Conservation (phyloP, 768 basidiomycete species). For the Asterophora lycoperdoides region DNA sequence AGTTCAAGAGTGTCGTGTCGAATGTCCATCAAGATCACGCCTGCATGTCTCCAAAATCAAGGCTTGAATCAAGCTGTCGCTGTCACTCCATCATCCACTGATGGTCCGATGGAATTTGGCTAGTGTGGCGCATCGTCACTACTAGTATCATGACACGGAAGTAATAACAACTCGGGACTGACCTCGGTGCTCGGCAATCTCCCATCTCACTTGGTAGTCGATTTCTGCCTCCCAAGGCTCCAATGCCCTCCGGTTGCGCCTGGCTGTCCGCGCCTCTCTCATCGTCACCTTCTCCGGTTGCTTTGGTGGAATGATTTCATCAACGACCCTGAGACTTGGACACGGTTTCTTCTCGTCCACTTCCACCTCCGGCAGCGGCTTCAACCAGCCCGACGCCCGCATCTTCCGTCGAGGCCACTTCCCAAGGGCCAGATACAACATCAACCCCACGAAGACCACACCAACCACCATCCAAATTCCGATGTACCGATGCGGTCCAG, state of each 20-base stretch:
- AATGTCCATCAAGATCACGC: background rate
- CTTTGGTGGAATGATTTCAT: slow-evolving; percentile 14
- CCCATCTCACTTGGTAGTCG: slow-evolving; percentile 11
- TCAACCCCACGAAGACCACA: slow-evolving; percentile 29
- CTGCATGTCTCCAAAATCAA: background rate
- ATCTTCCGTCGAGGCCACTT: slow-evolving; percentile 30
- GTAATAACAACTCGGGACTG: background rate
- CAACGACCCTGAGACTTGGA: slow-evolving; percentile 9
- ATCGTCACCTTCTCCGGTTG: slow-evolving; percentile 8
- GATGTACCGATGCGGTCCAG: slow-evolving; percentile 40
- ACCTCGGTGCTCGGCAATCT: slow-evolving; percentile 14
- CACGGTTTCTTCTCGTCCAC: background rate
- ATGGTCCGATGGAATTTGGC: slow-evolving; percentile 2
- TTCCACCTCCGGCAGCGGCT: slow-evolving; percentile 5
- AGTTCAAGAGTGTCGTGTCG: background rate
- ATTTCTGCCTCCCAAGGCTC: slow-evolving; percentile 16
- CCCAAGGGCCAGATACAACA: slow-evolving; percentile 34
- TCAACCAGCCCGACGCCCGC: slow-evolving; percentile 11
- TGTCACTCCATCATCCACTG: too few species aligned
- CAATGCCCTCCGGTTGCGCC: slow-evolving; percentile 6
- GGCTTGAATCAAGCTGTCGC: too few species aligned
- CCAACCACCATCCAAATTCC: slow-evolving; percentile 40
- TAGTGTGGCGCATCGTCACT: slow-evolving; percentile 14
- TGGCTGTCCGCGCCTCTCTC: slow-evolving; percentile 1
- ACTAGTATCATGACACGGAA: background rate